These are phyloP conservation scores for Ophiostoma piceae DNA, from an alignment of 2,329 filamentous ascomycete genomes.

Conservation along the genomic window DNA sequence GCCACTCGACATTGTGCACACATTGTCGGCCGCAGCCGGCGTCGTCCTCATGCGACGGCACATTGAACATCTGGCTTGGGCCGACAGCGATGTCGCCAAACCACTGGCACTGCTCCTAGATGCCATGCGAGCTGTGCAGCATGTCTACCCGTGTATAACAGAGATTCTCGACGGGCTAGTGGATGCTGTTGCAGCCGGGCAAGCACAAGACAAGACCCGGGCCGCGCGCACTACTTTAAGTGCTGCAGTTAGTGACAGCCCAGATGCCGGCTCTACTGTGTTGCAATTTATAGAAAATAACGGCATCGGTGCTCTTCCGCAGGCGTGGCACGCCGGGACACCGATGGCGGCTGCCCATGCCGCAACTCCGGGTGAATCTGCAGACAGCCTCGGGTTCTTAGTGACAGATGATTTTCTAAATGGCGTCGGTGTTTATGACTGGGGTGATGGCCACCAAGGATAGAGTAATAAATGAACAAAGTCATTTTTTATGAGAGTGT, in stretches of 20 bases:
- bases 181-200: conserved; percentile 31
- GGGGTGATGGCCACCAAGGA: background rate
- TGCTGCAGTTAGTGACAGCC: background rate
- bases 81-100: conserved; percentile 44
- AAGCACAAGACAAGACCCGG: background rate
- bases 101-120: conserved; percentile 34
- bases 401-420: conserved; percentile 1
- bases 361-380: background rate
- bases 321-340: background rate
- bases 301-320: background rate
- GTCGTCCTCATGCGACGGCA: conserved; percentile 45
- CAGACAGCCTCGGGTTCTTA: background rate
- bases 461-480: background rate
- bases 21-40: conserved; percentile 44
- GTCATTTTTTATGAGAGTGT: background rate
- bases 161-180: conserved; percentile 28
- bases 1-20: conserved; percentile 47
- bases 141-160: conserved; percentile 45
- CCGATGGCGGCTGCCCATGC: background rate
- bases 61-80: conserved; percentile 38
- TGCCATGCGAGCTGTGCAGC: conserved; percentile 48
- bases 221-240: background rate
- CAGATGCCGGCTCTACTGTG: background rate
- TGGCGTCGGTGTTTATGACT: background rate
- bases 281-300: background rate